These are phyloP conservation scores for Zea mays DNA, from an alignment of 176 grass and related monocot species.

Conservation along the genomic window Zm-B73-REFERENCE-NAM-5.0 NC_050097.1:110213501-110214000, in stretches of 20 bases:
- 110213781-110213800: neutral
- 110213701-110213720: neutral
- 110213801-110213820: neutral
- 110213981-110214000: neutral
- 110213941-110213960: neutral
- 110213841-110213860: constrained; percentile 19
- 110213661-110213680: neutral
- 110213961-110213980: neutral
- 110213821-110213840: neutral
- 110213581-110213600: constrained; percentile 4
- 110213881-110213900: neutral
- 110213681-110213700: neutral
- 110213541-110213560: neutral
- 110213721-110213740: neutral
- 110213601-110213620: constrained; percentile 28
- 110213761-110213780: neutral
- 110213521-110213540: neutral
- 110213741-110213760: constrained; percentile 4
- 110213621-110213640: constrained; percentile 27
- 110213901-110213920: neutral
- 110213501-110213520: neutral
- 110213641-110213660: constrained; percentile 2
- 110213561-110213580: neutral
- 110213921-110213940: neutral
- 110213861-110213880: neutral